Base-by-base conservation (phyloP, 306 rosid species). In the Vigna unguiculata region DNA sequence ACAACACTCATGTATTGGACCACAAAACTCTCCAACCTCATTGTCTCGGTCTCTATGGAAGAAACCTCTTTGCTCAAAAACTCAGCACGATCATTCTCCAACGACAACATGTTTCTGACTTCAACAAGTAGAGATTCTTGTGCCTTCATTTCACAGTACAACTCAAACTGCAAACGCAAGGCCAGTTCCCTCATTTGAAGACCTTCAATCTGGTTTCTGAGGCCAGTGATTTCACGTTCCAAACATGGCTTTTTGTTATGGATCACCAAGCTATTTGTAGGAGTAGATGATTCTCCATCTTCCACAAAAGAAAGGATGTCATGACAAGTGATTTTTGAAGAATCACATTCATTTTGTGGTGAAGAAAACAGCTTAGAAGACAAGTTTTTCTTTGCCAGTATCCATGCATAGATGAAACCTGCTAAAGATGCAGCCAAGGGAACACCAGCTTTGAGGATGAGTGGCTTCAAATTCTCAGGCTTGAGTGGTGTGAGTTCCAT, bases 381-480 rank as follows among this genome's bases (percentile, higher is more conserved):
- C 6, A 79, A 79, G 22, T 24, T 77, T 84, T 76, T 86, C 76
- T 71, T 89, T 73, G 95, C 63, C 46, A 87, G 25, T 75, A 87
- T 77, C 86, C 76, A 85, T 24, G 86, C 89, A 81, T 53, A 91
- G 72, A 86, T 34, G 68, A 88, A 69, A 77, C 90, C 94, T 74
- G 90, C 96, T 45, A 88, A 25, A 32, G 94, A 86, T 54, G 86
- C 28, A 78, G 87, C 88, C 52, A 91, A 20, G 49, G 98, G 88
- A 85, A 94, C 83, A 45, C 89, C 96, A 67, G 81, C 87, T 94
- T 87, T 90, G 69, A 89, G 81, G 53, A 89, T 21, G 47, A 83
- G 46, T 62, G 90, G 89, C 82, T 77, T 84, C 15, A 86, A 14
- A 6, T 52, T 67, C 48, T 81, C 90, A 34, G 62, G 70, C 52